Base-by-base conservation (phyloP, 345 rosid genomes). In the Citrus mangshanensis region DNA sequence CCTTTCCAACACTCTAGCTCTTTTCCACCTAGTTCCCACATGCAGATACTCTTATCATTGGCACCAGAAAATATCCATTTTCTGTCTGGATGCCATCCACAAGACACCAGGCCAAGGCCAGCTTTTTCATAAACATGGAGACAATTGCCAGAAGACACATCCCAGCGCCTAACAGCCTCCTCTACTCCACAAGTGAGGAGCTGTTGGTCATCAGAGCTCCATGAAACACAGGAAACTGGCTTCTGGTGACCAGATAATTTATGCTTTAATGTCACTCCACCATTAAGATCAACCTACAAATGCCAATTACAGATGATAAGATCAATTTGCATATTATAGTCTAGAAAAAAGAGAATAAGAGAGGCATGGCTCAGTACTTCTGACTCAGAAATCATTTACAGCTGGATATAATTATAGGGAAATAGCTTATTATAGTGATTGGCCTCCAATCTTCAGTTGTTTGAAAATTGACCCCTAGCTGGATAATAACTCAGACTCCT, bases 31-130 rank as follows among this genome's bases (percentile, higher is more conserved):
- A 89, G 63, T 75, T 89, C 91, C 85, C 91, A 89, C 82, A 87
- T 73, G 79, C 88, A 83, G 66, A 91, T 85, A 82, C 88, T 87
- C 82, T 80, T 88, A 70, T 91, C 90, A 34, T 63, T 88, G 73
- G 84, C 77, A 32, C 94, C 92, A 38, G 88, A 81, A 76, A 85
- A 83, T 78, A 91, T 79, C 60, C 79, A 79, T 65, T 76, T 84
- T 40, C 91, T 90, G 49, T 89, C 85, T n/a, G 90, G 88, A 76
- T 83, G 89, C 94, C 94, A 91, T 19, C 87, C 92, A 51, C 94
- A 91, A 19, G 92, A 91, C 67, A 91, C 84, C 68, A 85, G 73
- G 30, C 94, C 90, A 49, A 82, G 51, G 58, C 91, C 89, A 34
- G 75, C 68, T 81, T 88, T 91, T 69, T 87, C 92, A 58, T 89